phyloP scores from a whole-genome alignment of 805 yeast species.

The Starmerella floricola region DNA sequence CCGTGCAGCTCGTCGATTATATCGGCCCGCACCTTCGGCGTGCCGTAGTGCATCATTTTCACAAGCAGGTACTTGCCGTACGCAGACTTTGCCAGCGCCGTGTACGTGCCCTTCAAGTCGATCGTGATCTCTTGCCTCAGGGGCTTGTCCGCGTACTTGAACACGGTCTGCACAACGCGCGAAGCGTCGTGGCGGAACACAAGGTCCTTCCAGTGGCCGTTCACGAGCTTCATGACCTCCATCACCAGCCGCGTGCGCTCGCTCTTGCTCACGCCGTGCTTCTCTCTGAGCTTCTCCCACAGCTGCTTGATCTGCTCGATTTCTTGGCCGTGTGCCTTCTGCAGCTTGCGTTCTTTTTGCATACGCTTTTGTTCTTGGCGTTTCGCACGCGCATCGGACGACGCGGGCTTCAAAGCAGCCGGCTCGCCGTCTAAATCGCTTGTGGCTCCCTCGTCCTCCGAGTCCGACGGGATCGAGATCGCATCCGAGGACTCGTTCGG shows the following conservation, averaged over 20 bases:
- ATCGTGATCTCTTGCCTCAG: constrained; percentile 59
- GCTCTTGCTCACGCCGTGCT: constrained; percentile 58
- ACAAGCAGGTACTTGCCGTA: constrained; percentile 88
- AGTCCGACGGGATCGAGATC: too few relatives aligned
- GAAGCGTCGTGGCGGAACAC: constrained; percentile 95
- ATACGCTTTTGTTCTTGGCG: constrained; percentile 74
- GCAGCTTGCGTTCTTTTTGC: constrained; percentile 70
- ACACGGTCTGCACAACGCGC: constrained; percentile 85
- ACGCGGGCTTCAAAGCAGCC: constrained; percentile 16
- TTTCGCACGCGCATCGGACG: constrained; percentile 44
- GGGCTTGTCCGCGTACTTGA: constrained; percentile 71
- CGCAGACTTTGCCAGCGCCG: constrained; percentile 75
- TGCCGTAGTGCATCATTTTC: constrained; percentile 83
- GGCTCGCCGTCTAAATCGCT: neutral
- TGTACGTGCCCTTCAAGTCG: constrained; percentile 62
- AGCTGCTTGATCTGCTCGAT: constrained; percentile 72
- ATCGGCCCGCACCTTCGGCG: constrained; percentile 61
- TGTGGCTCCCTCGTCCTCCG: neutral
- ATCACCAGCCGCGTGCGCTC: constrained; percentile 60
- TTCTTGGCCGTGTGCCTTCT: constrained; percentile 75
- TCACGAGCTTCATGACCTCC: constrained; percentile 74
- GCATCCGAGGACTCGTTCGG: too few relatives aligned
- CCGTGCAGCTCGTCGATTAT: constrained; percentile 84
- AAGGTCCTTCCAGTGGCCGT: constrained; percentile 58
- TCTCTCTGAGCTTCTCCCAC: constrained; percentile 87